Base-by-base conservation (phyloP, 352 stramenopile genomes). In the Globisporangium okanoganense region DNA sequence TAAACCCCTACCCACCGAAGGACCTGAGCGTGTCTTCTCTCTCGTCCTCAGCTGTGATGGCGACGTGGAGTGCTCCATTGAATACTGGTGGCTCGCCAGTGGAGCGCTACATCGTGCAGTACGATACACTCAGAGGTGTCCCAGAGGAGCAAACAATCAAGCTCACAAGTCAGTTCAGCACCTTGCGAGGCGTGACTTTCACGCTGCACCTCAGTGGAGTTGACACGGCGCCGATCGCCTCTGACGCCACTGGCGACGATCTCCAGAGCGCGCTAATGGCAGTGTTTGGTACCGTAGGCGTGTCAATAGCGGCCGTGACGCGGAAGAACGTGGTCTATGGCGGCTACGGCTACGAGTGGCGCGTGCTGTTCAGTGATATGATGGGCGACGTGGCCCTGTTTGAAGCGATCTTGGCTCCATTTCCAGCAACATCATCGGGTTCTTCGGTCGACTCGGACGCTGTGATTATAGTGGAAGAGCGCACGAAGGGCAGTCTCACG, bases 291-390 rank as follows among this genome's bases (percentile, higher is more conserved):
- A 50, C 64, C 4, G 63, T 1, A 14, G 41, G 41, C 6, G 2
- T 48, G n/a, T 48, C 62, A 1, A 53, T 78, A 13, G 24, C 52
- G 29, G 31, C 35, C 10, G 79, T 90, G 20, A 74, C 41, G 16
- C 74, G 79, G 5, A 82, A 69, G 9, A 79, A 50, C 33, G 57
- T 90, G 1, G 56, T 85, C 0, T 75, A 82, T 12, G 71, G 69
- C 0, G 77, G 76, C 2, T 85, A 82, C 54, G 82, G 82, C 3
- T 90, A 82, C 49, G 75, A 90, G 59, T 95, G 83, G 83, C 65
- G 72, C 8, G 69, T 93, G 18, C 78, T 69, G 12, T 95, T 93
- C 48, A 74, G 72, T 12, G 73, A 84, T 31, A 75, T 58, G 2
- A 50, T 85, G 0, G 83, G 82, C 16, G 76, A 92, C 20, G 63